Evolutionary conservation across 1,284 basidiomycete species (phyloP).

Genomic region (Wallemia hederae): DNA sequence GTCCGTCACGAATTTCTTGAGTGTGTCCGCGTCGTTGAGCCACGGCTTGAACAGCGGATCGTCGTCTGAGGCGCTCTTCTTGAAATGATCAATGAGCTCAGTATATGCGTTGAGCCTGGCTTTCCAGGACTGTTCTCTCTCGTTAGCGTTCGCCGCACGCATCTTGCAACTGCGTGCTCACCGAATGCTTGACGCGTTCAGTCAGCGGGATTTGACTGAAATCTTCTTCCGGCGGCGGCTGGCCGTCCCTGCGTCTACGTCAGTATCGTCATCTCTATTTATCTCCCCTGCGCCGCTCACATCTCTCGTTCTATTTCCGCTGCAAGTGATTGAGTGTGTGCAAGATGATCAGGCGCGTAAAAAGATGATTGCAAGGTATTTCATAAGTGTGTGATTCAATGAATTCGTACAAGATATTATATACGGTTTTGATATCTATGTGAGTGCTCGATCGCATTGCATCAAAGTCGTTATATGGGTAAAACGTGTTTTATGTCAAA

Average conservation of each 20-base stretch:
- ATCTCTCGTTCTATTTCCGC: background rate
- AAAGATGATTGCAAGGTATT: no score
- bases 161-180: slow-evolving; percentile 6
- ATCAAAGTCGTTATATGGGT: background rate
- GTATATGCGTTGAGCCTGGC: slow-evolving; percentile 82
- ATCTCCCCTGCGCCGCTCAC: background rate
- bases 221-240: slow-evolving; percentile 73
- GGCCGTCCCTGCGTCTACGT: slow-evolving; percentile 40
- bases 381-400: no score
- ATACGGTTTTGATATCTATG: no score
- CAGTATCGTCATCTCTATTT: background rate
- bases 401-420: no score
- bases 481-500: background rate
- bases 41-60: slow-evolving; percentile 86
- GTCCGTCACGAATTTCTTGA: slow-evolving; percentile 68
- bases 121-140: slow-evolving; percentile 50
- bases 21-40: slow-evolving; percentile 29
- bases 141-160: background rate
- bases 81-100: slow-evolving; percentile 54
- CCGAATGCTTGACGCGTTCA: slow-evolving; percentile 63
- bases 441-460: no score
- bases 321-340: background rate
- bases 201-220: slow-evolving; percentile 51
- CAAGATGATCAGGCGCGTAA: no score
- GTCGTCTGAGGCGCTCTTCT: slow-evolving; percentile 59